Conservation (phyloP, 1,139 yeast species). For the Taphrina communis region DNA sequence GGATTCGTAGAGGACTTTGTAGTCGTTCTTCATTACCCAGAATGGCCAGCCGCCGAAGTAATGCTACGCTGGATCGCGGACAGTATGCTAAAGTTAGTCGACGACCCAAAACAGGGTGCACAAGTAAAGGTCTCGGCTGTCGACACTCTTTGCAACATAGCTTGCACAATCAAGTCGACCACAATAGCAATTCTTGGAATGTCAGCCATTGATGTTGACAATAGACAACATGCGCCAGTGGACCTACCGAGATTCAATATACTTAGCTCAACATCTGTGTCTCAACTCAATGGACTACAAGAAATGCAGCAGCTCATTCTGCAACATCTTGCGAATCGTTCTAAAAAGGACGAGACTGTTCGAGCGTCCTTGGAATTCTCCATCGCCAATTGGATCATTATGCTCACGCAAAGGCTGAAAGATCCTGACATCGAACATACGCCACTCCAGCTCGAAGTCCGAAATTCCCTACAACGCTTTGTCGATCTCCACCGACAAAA, state of each 20-base stretch:
- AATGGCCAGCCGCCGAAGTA: slow-evolving; percentile 65
- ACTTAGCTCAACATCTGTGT: slow-evolving; percentile 6
- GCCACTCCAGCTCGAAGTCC: neutral
- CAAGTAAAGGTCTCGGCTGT: slow-evolving; percentile 59
- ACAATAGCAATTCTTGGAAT: slow-evolving; percentile 49
- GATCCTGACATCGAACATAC: neutral
- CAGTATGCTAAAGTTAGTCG: slow-evolving; percentile 49
- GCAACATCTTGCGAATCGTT: neutral
- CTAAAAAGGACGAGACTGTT: neutral
- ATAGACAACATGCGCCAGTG: slow-evolving; percentile 9
- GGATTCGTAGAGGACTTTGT: slow-evolving; percentile 63
- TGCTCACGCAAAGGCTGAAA: neutral
- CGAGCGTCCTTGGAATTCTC: slow-evolving; percentile 16
- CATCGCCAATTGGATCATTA: neutral
- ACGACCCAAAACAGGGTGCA: slow-evolving; percentile 52
- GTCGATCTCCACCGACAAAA: neutral
- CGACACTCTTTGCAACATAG: slow-evolving; percentile 64
- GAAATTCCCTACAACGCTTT: neutral
- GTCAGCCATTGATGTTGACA: slow-evolving; percentile 46
- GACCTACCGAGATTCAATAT: slow-evolving; percentile 42
- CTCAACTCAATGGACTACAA: neutral
- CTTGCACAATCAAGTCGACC: slow-evolving; percentile 55
- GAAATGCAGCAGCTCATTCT: slow-evolving; percentile 3
- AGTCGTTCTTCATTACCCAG: slow-evolving; percentile 59
- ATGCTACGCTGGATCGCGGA: slow-evolving; percentile 48